These are phyloP conservation scores for Manihot esculenta DNA, from an alignment of 441 rosid species.

Conservation along the genomic window DNA sequence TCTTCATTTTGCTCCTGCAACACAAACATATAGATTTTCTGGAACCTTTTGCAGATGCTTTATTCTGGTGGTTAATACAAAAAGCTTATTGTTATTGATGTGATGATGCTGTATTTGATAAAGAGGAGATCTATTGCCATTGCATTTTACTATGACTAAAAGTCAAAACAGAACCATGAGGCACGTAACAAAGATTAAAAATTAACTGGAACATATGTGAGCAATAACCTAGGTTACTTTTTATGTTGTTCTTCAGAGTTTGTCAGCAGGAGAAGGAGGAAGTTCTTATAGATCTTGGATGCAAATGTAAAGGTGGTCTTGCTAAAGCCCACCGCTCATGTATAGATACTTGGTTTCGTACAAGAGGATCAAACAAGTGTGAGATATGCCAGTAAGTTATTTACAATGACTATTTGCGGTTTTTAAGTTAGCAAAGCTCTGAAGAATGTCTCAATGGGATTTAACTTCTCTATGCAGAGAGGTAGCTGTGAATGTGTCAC, in stretches of 20 bases:
- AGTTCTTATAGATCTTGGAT: constrained; percentile 73
- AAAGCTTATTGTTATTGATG: background rate
- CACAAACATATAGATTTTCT: background rate
- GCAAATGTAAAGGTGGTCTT: constrained; percentile 85
- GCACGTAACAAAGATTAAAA: background rate
- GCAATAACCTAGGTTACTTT: constrained; percentile 6
- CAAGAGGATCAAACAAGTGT: constrained; percentile 85
- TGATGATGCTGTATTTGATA: background rate
- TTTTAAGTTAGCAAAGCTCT: background rate
- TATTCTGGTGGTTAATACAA: background rate
- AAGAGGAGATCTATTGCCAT: background rate
- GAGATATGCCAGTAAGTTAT: constrained; percentile 82
- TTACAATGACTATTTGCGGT: constrained; percentile 3
- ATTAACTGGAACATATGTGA: background rate
- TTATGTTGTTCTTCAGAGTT: constrained; percentile 43
- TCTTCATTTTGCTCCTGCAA: background rate
- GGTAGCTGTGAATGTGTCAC: constrained; percentile 59
- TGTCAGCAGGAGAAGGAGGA: constrained; percentile 92
- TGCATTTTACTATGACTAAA: background rate
- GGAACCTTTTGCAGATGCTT: no score
- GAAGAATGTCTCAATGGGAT: constrained; percentile 9
- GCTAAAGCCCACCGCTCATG: constrained; percentile 73
- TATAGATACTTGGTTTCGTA: constrained; percentile 79
- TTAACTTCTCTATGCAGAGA: constrained; percentile 47
- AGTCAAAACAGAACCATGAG: background rate